Base-by-base conservation (phyloP, 2,329 filamentous ascomycete genomes). In the Plenodomus biglobosus region DNA sequence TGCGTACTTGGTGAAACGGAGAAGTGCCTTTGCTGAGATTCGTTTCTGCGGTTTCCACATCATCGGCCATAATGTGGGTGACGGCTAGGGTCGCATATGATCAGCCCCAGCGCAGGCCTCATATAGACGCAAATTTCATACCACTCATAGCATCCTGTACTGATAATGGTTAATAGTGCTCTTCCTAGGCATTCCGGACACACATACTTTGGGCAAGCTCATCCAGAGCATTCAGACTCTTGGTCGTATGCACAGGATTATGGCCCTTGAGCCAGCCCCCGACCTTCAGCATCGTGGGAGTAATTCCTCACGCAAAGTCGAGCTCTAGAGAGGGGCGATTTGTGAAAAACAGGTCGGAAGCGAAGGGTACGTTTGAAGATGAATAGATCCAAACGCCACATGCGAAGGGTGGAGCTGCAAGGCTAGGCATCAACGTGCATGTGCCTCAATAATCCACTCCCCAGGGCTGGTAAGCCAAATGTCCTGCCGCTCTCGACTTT, bases 31-130 rank as follows among this genome's bases (percentile, higher is more conserved):
- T 81, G 42, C 81, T 80, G 30, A 96, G 78, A 36, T 84, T 83
- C 51, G 78, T 78, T 73, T 95, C 89, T 5, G 94, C 94, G 34
- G 83, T 85, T 30, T 90, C 88, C 51, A 97, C 86, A 73, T 97
- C 90, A 73, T 96, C 91, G 66, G 94, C 87, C 79, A 96, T 87
- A 60, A 96, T 89, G 48, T 88, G 76, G 8, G 81, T 79, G 3
- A 86, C 84, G 34, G 88, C 87, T 69, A 66, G 70, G 48, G 44
- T 62, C 55, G 55, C 50, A 52, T 62, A 53, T 42, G 46, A 59
- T 65, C 48, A 70, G 65, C 59, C 56, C 30, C n/a, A 34, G 13
- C 42, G 18, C 38, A 17, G 5, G 8, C 36, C 20, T 27, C 24
- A 39, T 24, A 15, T 27, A 8, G 15, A 11, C 19, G 24, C 19